Evolutionary conservation across 1,284 basidiomycete species (phyloP).

Genomic region (Apiotrichum montevideense): DNA sequence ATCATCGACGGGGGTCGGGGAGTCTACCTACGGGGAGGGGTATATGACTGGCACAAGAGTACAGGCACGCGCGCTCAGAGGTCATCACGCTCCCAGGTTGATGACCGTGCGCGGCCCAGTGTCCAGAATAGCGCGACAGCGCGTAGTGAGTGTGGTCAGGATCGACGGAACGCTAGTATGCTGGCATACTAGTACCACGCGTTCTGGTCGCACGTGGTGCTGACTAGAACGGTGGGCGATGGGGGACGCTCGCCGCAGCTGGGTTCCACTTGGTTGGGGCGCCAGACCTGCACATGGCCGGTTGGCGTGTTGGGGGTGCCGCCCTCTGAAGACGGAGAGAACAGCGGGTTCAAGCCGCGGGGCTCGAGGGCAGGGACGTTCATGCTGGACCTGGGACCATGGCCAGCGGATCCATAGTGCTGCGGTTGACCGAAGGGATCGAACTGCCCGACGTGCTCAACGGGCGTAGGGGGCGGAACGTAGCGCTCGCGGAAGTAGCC

Average conservation of each 20-base stretch:
- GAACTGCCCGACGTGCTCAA: not conserved
- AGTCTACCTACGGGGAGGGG: not conserved
- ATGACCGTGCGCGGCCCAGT: not conserved
- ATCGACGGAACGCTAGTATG: too few relatives aligned
- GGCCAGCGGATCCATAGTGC: not conserved
- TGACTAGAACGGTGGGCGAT: not conserved
- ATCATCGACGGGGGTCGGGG: too few relatives aligned
- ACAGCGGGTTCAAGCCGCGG: not conserved
- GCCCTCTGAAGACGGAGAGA: not conserved
- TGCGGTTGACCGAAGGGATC: not conserved
- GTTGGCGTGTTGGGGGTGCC: not conserved
- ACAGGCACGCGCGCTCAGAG: not conserved
- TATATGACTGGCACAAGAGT: not conserved
- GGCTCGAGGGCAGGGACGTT: not conserved
- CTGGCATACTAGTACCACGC: not conserved
- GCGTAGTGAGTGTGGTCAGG: too few relatives aligned
- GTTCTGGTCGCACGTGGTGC: not conserved
- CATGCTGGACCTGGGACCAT: not conserved
- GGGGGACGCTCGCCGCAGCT: not conserved
- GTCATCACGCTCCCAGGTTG: not conserved
- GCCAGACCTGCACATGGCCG: not conserved
- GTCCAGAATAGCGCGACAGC: too few relatives aligned
- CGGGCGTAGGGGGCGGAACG: not conserved
- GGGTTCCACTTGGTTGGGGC: not conserved
- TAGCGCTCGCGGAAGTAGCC: conserved; percentile 2